A percentile compares a stretch with the other conserved stretches of the same genome.
Conservation (phyloP, 2,329 filamentous ascomycete genomes). For the Xylariomycetidae sp. region DNA sequence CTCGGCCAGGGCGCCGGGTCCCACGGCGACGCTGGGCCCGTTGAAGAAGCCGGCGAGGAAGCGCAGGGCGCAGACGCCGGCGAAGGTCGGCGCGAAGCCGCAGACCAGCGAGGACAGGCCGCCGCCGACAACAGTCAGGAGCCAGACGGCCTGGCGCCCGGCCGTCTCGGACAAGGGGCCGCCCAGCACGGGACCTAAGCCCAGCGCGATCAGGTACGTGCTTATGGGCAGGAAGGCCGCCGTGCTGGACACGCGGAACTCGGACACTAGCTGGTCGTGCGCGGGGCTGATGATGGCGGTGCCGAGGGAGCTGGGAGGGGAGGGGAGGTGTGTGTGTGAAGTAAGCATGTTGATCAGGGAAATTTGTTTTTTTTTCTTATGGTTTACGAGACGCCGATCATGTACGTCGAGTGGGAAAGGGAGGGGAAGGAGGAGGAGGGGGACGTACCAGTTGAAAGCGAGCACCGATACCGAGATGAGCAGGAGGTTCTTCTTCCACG, state of each 20-base stretch:
- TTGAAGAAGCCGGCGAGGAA: slow-evolving; percentile 53
- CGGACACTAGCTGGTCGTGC: slow-evolving; percentile 37
- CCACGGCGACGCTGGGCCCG: slow-evolving; percentile 44
- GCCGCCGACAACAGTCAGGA: slow-evolving; percentile 40
- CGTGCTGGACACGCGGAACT: slow-evolving; percentile 52
- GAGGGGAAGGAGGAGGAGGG: slow-evolving; percentile 1
- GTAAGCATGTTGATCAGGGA: slow-evolving; percentile 3
- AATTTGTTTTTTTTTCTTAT: neutral
- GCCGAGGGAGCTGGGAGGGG: slow-evolving; percentile 49
- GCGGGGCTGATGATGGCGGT: slow-evolving; percentile 51
- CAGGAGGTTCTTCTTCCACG: slow-evolving; percentile 34
- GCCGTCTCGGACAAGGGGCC: slow-evolving; percentile 55
- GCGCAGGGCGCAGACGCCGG: slow-evolving; percentile 46
- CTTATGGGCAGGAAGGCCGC: slow-evolving; percentile 55
- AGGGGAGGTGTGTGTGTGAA: no score
- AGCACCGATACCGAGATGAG: slow-evolving; percentile 33
- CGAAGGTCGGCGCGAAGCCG: slow-evolving; percentile 46
- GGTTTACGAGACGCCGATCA: no score
- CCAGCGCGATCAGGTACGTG: slow-evolving; percentile 56
- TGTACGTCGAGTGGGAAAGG: no score
- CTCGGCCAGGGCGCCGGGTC: slow-evolving; percentile 46
- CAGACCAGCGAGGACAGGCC: slow-evolving; percentile 53
- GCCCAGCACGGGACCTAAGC: slow-evolving; percentile 53
- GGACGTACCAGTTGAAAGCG: slow-evolving; percentile 36
- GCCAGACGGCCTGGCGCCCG: slow-evolving; percentile 51